Percentiles rank a stretch among this genome's conserved stretches.
phyloP scores from a whole-genome alignment of 2,329 filamentous ascomycete genomes.

The Phaeosphaeriaceae sp. region DNA sequence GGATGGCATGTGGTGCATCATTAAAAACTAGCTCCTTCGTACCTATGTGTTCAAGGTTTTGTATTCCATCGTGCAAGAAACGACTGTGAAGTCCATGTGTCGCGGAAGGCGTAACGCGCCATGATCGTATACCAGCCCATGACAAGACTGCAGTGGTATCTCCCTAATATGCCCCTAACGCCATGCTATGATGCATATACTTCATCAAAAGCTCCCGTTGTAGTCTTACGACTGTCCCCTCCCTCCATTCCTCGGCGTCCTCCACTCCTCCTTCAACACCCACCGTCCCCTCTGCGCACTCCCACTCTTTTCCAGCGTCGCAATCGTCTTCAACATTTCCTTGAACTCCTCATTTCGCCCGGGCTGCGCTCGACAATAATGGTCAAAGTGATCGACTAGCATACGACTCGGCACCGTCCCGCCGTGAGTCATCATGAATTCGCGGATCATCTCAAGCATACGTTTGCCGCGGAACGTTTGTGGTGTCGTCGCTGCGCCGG shows the following conservation, averaged over 20 bases:
- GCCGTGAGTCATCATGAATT: slow-evolving; percentile 79
- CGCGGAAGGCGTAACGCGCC: not conserved
- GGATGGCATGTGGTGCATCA: too few species aligned
- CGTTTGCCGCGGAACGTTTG: slow-evolving; percentile 47
- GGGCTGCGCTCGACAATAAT: slow-evolving; percentile 73
- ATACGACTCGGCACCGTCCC: slow-evolving; percentile 83
- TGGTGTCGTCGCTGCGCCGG: slow-evolving; percentile 33
- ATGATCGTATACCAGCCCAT: not conserved
- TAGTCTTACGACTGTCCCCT: slow-evolving; percentile 1
- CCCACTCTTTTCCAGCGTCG: slow-evolving; percentile 68
- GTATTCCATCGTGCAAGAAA: too few species aligned
- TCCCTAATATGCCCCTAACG: not conserved
- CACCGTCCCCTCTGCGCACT: slow-evolving; percentile 61
- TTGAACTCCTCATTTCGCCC: slow-evolving; percentile 79
- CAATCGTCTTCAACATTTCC: slow-evolving; percentile 78
- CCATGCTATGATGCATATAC: slow-evolving; percentile 2
- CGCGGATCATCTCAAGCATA: slow-evolving; percentile 68
- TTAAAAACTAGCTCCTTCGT: too few species aligned
- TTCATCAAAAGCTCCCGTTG: not conserved
- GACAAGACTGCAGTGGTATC: not conserved
- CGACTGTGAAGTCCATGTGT: too few species aligned
- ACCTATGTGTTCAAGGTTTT: too few species aligned
- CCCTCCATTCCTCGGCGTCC: slow-evolving; percentile 15
- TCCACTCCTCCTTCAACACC: slow-evolving; percentile 65
- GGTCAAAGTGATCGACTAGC: slow-evolving; percentile 89